These are phyloP conservation scores for Penicillium bovifimosum DNA, from an alignment of 495 filamentous ascomycete species.

Conservation along the genomic window DNA sequence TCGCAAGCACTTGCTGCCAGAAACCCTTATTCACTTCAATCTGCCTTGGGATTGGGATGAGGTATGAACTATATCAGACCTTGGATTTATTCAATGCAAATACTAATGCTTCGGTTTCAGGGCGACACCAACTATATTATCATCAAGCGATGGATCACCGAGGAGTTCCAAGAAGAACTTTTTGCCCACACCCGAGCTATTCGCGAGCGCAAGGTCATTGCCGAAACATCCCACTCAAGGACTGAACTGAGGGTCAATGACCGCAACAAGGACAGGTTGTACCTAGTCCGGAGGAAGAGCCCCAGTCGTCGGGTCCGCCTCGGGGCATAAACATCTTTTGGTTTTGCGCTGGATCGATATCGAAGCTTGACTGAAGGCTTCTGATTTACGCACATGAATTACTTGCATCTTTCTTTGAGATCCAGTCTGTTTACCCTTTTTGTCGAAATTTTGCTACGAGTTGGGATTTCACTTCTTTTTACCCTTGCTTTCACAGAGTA, in stretches of 20 bases:
- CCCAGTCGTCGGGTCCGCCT: conserved; percentile 30
- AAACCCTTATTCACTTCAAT: conserved; percentile 41
- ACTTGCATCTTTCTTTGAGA: conserved; percentile 9
- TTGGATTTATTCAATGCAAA: not conserved
- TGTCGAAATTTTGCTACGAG: conserved; percentile 20
- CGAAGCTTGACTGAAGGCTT: not conserved
- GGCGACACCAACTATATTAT: conserved; percentile 65
- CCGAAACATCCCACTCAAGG: conserved; percentile 40
- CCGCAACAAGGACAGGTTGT: conserved; percentile 49
- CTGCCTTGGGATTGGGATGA: conserved; percentile 50
- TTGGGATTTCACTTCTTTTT: conserved; percentile 20
- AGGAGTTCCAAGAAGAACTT: conserved; percentile 65
- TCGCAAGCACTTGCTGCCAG: conserved; percentile 45
- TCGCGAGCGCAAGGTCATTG: conserved; percentile 47
- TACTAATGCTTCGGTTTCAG: conserved; percentile 5
- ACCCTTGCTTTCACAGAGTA: conserved; percentile 1
- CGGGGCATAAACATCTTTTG: conserved; percentile 24
- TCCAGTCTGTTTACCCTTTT: conserved; percentile 2
- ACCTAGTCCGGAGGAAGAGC: conserved; percentile 60
- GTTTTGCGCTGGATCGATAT: not conserved
- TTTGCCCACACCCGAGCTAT: conserved; percentile 65
- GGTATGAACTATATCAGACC: conserved; percentile 24
- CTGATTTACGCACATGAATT: conserved; percentile 3
- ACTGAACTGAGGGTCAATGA: conserved; percentile 48
- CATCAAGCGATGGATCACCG: conserved; percentile 70